Evolutionary conservation across 768 basidiomycete species (phyloP).

Genomic region (Lepiota venenata): DNA sequence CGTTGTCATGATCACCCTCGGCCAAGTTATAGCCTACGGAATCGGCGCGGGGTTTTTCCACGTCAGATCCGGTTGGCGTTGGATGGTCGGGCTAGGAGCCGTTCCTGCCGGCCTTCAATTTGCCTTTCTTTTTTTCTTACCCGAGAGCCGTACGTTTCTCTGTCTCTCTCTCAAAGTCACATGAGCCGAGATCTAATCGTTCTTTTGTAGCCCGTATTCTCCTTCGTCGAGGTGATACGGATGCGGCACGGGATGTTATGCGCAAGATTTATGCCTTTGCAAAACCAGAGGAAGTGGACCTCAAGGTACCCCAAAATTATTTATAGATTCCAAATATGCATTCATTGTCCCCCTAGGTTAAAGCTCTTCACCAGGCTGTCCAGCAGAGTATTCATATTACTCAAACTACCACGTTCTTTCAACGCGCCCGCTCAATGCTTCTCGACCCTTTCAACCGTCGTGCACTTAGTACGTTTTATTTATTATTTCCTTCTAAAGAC

Average conservation of each 20-base stretch:
- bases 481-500: neutral
- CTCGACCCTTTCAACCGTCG: constrained; percentile 58
- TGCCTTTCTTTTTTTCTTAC: constrained; percentile 57
- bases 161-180: neutral
- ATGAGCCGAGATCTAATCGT: neutral
- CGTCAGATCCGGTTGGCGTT: constrained; percentile 67
- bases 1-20: constrained; percentile 78
- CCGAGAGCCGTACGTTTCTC: constrained; percentile 76
- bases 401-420: constrained; percentile 55
- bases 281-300: constrained; percentile 57
- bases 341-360: constrained; percentile 34
- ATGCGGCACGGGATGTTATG: constrained; percentile 51
- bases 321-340: neutral
- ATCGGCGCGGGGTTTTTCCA: constrained; percentile 66
- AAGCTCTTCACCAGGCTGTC: constrained; percentile 57
- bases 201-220: constrained; percentile 48
- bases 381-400: constrained; percentile 58
- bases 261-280: constrained; percentile 68
- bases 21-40: constrained; percentile 78
- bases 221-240: constrained; percentile 49
- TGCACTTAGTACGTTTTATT: constrained; percentile 54
- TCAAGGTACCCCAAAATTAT: constrained; percentile 43
- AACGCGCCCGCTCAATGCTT: constrained; percentile 54
- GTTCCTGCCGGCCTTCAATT: constrained; percentile 67
- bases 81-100: constrained; percentile 79